Percentiles rank a stretch among this genome's conserved stretches.
phyloP scores from a whole-genome alignment of 2,329 filamentous ascomycete genomes.

The Aureobasidium musti region DNA sequence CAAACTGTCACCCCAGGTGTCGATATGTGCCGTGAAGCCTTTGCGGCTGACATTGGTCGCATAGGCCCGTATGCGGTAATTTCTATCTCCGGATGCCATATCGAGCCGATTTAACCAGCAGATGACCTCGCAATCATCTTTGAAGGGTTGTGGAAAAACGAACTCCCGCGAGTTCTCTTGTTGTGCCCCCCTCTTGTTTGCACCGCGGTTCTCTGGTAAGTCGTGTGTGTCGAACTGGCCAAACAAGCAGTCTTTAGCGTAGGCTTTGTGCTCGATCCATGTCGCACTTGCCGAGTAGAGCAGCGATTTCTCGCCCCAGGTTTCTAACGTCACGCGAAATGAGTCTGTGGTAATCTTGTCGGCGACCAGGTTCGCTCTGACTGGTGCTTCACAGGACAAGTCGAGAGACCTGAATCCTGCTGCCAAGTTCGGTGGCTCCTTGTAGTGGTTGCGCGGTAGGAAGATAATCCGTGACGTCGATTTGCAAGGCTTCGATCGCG shows the following conservation, averaged over 20 bases:
- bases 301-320: conserved; percentile 34
- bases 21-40: conserved; percentile 37
- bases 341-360: conserved; percentile 34
- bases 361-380: conserved; percentile 38
- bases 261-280: conserved; percentile 39
- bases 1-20: conserved; percentile 38
- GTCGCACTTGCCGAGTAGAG: conserved; percentile 35
- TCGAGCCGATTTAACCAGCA: conserved; percentile 40
- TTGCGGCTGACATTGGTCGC: conserved; percentile 33
- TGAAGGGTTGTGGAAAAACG: conserved; percentile 35
- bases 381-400: conserved; percentile 33
- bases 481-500: conserved; percentile 30
- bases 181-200: conserved; percentile 28
- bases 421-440: conserved; percentile 37
- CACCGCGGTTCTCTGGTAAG: conserved; percentile 4
- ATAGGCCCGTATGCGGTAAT: conserved; percentile 36
- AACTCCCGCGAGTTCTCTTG: conserved; percentile 34
- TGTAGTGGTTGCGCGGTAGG: conserved; percentile 36
- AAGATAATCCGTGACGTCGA: conserved; percentile 36
- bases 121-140: conserved; percentile 34
- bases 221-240: conserved; percentile 38
- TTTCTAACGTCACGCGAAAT: conserved; percentile 36
- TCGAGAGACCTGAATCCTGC: conserved; percentile 38
- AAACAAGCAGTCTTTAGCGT: conserved; percentile 37
- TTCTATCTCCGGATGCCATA: conserved; percentile 32